phyloP scores from a whole-genome alignment of 495 filamentous ascomycete genomes.

The Penicillium antarcticum region DNA sequence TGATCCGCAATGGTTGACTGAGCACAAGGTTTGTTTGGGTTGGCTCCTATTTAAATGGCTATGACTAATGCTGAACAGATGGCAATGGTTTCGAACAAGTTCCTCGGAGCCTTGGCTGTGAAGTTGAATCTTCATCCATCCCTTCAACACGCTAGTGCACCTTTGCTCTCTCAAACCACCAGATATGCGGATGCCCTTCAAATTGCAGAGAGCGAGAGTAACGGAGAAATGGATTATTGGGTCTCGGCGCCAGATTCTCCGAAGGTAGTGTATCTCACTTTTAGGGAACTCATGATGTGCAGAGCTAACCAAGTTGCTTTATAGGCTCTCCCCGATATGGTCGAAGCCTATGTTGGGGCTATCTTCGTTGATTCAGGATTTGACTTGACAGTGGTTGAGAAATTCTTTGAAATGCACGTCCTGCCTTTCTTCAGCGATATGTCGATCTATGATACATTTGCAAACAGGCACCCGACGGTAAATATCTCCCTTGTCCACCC shows the following conservation, averaged over 20 bases:
- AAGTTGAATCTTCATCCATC: constrained; percentile 73
- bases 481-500: constrained; percentile 33
- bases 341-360: constrained; percentile 88
- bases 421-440: constrained; percentile 83
- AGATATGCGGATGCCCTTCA: constrained; percentile 68
- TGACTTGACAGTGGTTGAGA: constrained; percentile 66
- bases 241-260: constrained; percentile 64
- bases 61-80: constrained; percentile 47
- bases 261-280: constrained; percentile 44
- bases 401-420: constrained; percentile 73
- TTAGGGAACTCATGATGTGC: background rate
- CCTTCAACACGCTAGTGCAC: constrained; percentile 57
- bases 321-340: constrained; percentile 77
- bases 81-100: constrained; percentile 98
- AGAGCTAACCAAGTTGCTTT: background rate
- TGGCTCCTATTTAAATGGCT: no score
- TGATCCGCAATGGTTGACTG: constrained; percentile 96
- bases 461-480: constrained; percentile 79
- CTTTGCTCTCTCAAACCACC: constrained; percentile 59
- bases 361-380: constrained; percentile 90
- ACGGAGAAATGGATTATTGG: constrained; percentile 79
- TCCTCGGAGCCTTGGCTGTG: constrained; percentile 78
- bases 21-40: constrained; percentile 67
- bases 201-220: constrained; percentile 47
- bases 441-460: constrained; percentile 81